phyloP scores from a whole-genome alignment of 192 early-diverging fungal genomes.

The Glomus cerebriforme region DNA sequence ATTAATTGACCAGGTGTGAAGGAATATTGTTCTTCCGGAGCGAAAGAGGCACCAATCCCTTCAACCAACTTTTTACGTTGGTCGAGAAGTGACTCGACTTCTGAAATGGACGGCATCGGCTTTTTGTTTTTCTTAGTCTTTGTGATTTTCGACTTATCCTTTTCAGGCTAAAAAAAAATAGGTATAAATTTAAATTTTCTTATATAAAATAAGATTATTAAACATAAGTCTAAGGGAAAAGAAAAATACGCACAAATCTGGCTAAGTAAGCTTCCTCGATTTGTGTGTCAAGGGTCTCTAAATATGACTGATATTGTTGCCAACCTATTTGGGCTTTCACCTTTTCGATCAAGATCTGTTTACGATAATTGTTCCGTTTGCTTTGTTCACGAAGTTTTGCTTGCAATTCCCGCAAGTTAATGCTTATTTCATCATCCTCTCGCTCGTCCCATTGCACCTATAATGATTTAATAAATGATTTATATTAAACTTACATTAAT shows the following conservation, averaged over 20 bases:
- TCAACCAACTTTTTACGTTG: background rate
- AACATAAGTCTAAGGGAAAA: background rate
- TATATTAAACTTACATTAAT: background rate
- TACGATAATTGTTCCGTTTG: constrained; percentile 67
- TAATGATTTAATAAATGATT: background rate
- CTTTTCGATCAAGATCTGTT: constrained; percentile 63
- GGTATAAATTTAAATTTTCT: background rate
- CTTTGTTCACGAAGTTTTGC: constrained; percentile 71
- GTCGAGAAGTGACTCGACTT: background rate
- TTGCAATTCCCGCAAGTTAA: constrained; percentile 68
- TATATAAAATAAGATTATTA: background rate
- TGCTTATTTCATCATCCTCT: constrained; percentile 77
- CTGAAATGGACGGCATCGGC: background rate
- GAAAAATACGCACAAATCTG: constrained; percentile 67
- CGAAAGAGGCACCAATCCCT: background rate
- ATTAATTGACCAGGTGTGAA: background rate
- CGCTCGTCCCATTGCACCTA: constrained; percentile 66
- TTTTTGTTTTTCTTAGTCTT: constrained; percentile 8
- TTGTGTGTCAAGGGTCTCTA: constrained; percentile 88
- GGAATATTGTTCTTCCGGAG: background rate
- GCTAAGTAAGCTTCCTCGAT: constrained; percentile 87
- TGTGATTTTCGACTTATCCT: constrained; percentile 1
- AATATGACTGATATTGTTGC: constrained; percentile 85
- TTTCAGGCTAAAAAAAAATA: constrained; percentile 1
- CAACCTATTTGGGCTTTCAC: constrained; percentile 75